Evolutionary conservation across 768 basidiomycete genomes (phyloP).

Genomic region (Suillus variegatus): DNA sequence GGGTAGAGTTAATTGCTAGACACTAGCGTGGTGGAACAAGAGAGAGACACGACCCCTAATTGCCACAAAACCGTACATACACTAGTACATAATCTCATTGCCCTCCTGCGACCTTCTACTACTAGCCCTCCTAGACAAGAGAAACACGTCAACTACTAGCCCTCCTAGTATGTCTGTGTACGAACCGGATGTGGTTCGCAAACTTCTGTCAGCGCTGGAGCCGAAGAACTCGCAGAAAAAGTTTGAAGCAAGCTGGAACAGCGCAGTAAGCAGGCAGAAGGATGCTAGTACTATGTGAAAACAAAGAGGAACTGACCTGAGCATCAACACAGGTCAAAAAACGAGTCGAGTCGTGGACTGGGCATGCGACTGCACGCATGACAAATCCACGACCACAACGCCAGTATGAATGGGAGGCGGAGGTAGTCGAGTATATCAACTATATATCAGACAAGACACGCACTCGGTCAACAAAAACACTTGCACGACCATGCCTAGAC

Average conservation of each 20-base stretch:
- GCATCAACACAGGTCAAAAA: too few species aligned
- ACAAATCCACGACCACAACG: not conserved
- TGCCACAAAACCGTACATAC: not conserved
- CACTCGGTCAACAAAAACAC: not conserved
- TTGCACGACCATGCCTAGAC: not conserved
- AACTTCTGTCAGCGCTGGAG: not conserved
- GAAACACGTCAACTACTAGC: too few species aligned
- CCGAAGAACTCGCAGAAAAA: not conserved
- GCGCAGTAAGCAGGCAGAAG: not conserved
- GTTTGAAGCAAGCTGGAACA: not conserved
- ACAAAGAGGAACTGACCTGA: too few species aligned
- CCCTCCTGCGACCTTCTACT: not conserved
- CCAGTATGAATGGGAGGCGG: conserved; percentile 25
- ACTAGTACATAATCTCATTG: not conserved
- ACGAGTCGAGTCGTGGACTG: not conserved
- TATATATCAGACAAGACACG: conserved; percentile 13
- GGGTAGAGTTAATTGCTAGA: not conserved
- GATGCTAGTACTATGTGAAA: too few species aligned
- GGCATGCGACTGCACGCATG: not conserved
- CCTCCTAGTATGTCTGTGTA: not conserved
- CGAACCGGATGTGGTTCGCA: not conserved
- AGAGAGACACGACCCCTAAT: not conserved
- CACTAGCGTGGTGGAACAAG: not conserved
- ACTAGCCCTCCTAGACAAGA: too few species aligned
- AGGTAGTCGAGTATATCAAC: conserved; percentile 23